A percentile compares a stretch with the other conserved stretches of the same genome.
These are phyloP conservation scores for Epichloe gansuensis DNA, from an alignment of 2,329 filamentous ascomycete species.

Conservation along the genomic window DNA sequence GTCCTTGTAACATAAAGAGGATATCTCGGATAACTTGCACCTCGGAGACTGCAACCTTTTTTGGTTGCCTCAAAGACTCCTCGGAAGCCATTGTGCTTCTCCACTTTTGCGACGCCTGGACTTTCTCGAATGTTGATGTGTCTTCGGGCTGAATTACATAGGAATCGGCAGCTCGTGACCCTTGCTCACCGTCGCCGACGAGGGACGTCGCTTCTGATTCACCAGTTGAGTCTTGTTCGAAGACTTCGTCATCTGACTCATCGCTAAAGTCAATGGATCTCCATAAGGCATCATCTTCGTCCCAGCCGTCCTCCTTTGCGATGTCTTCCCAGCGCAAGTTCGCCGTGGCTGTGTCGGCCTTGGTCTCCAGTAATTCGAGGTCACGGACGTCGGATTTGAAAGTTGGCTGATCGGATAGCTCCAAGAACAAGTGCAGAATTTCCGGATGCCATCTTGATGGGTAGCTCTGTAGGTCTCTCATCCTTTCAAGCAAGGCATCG, in stretches of 20 bases:
- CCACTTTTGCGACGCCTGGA: constrained; percentile 24
- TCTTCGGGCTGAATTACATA: constrained; percentile 25
- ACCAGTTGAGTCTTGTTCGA: constrained; percentile 21
- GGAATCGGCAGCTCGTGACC: constrained; percentile 15
- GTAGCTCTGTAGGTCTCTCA: constrained; percentile 43
- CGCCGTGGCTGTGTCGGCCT: constrained; percentile 29
- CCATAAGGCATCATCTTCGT: constrained; percentile 56
- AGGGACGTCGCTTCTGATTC: constrained; percentile 23
- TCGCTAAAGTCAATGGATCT: constrained; percentile 53
- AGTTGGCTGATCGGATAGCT: constrained; percentile 69
- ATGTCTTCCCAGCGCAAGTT: constrained; percentile 68
- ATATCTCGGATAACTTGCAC: constrained; percentile 62
- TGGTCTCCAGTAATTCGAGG: constrained; percentile 38
- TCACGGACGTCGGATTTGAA: constrained; percentile 53
- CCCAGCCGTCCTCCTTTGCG: constrained; percentile 61
- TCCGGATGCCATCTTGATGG: constrained; percentile 62
- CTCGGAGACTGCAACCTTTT: constrained; percentile 47
- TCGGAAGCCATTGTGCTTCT: constrained; percentile 20
- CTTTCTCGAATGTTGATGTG: constrained; percentile 16
- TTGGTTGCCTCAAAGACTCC: constrained; percentile 21
- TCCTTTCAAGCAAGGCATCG: constrained; percentile 48
- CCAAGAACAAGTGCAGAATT: constrained; percentile 61
- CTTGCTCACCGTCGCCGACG: constrained; percentile 18
- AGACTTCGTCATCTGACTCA: constrained; percentile 43
- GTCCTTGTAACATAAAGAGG: constrained; percentile 73